Conservation (phyloP, 331 rosid genomes). For the Erythrophleum ivorense region DNA sequence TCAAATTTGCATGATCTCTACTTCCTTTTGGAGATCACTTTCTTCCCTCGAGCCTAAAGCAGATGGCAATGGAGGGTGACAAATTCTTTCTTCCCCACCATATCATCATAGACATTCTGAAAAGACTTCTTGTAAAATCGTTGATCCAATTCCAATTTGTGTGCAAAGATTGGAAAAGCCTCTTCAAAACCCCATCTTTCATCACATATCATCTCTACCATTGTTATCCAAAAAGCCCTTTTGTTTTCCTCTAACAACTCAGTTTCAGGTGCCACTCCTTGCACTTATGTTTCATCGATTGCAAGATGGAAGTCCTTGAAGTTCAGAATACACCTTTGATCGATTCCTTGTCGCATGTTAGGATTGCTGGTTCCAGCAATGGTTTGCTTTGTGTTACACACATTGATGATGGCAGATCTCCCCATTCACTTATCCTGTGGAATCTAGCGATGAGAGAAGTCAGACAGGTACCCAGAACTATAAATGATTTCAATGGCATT, state of each 20-base stretch:
- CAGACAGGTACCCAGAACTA: slow-evolving; percentile 5
- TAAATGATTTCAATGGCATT: not conserved
- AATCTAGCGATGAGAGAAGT: slow-evolving; percentile 33
- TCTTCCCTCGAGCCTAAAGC: not conserved
- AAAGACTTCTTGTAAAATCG: not conserved
- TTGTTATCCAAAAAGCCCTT: not conserved
- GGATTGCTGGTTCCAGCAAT: slow-evolving; percentile 36
- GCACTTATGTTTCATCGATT: not conserved
- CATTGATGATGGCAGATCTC: not conserved
- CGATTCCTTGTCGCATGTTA: not conserved
- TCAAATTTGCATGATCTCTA: too few species aligned
- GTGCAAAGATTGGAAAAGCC: not conserved
- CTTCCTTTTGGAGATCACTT: not conserved
- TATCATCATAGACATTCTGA: not conserved
- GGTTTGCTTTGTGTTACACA: slow-evolving; percentile 29
- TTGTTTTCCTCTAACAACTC: slow-evolving; percentile 25
- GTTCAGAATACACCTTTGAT: not conserved
- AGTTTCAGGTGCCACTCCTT: not conserved
- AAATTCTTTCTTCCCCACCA: not conserved
- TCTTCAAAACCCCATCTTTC: not conserved
- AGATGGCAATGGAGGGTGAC: not conserved
- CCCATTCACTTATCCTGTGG: not conserved
- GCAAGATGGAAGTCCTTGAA: not conserved
- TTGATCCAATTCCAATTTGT: not conserved
- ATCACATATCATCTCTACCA: not conserved